Conservation (phyloP, 1,284 basidiomycete species). For the Pterula multifida region DNA sequence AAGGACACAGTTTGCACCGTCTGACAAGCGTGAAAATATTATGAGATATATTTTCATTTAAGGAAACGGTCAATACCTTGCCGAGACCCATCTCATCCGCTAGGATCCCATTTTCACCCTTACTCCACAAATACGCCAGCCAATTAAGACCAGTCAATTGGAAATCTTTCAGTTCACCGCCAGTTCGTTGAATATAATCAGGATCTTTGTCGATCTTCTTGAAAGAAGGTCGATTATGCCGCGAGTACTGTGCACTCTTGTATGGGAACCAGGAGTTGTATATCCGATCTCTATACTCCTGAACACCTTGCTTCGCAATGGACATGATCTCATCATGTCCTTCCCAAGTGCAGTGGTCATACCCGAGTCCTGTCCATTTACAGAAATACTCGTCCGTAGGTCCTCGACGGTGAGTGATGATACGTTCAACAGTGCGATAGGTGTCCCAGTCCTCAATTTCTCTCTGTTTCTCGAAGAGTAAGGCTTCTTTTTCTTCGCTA, state of each 20-base stretch:
- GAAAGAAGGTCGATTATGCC: slow-evolving; percentile 70
- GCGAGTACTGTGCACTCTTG: slow-evolving; percentile 67
- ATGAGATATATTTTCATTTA: no score
- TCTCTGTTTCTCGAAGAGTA: slow-evolving; percentile 83
- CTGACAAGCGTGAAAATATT: slow-evolving; percentile 22
- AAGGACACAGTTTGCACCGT: slow-evolving; percentile 96
- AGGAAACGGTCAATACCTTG: slow-evolving; percentile 49
- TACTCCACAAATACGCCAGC: slow-evolving; percentile 93
- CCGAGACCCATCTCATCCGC: slow-evolving; percentile 99
- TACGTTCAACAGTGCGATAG: slow-evolving; percentile 87
- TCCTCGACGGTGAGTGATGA: slow-evolving; percentile 75
- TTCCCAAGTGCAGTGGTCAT: slow-evolving; percentile 97
- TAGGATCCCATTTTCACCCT: slow-evolving; percentile 93
- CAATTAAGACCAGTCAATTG: slow-evolving; percentile 97
- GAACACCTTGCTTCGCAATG: slow-evolving; percentile 68
- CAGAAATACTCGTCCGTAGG: slow-evolving; percentile 79
- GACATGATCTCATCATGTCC: slow-evolving; percentile 67
- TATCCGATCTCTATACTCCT: slow-evolving; percentile 72
- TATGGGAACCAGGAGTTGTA: slow-evolving; percentile 77
- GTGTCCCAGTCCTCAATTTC: slow-evolving; percentile 84
- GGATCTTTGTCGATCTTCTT: slow-evolving; percentile 86
- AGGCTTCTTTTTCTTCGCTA: slow-evolving; percentile 83
- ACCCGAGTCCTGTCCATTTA: slow-evolving; percentile 95
- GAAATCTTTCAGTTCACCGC: slow-evolving; percentile 92
- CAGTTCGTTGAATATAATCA: slow-evolving; percentile 68